Conservation (phyloP, 768 basidiomycete genomes). For the Auricularia sp. region DNA sequence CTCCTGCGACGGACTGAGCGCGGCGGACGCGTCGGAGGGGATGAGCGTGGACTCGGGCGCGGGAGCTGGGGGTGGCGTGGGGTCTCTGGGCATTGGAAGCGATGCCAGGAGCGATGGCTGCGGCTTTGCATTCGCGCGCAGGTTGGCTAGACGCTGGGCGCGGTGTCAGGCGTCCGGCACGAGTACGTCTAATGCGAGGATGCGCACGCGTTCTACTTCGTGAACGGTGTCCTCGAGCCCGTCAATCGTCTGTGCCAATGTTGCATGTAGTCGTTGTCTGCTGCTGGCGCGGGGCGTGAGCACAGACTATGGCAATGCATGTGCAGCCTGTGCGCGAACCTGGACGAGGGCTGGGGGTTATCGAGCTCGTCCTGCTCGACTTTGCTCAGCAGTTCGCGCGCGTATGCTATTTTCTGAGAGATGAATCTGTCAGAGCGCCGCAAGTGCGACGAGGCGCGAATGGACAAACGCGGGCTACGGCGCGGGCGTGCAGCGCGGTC, state of each 20-base stretch:
- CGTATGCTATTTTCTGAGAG: conserved; percentile 41
- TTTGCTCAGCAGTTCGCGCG: conserved; percentile 45
- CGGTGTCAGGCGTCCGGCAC: background rate
- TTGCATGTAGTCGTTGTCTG: conserved; percentile 24
- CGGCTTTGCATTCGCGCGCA: background rate
- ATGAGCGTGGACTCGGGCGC: conserved; percentile 11
- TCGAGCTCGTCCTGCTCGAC: conserved; percentile 29
- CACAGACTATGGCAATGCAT: background rate
- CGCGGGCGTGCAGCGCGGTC: conserved; percentile 48
- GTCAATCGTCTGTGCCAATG: conserved; percentile 39
- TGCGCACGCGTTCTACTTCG: conserved; percentile 43
- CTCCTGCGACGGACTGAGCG: conserved; percentile 26
- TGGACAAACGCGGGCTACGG: conserved; percentile 43
- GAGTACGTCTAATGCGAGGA: background rate
- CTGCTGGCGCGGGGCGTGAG: background rate
- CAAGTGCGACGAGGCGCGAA: conserved; percentile 21
- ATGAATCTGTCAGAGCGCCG: background rate
- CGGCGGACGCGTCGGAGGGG: conserved; percentile 14
- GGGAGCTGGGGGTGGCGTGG: conserved; percentile 8
- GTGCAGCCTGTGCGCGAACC: background rate
- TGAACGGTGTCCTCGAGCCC: conserved; percentile 43
- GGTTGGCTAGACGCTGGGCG: background rate
- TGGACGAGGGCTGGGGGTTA: background rate
- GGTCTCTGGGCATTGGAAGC: conserved; percentile 35
- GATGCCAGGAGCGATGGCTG: conserved; percentile 36